phyloP scores from a whole-genome alignment of 495 filamentous ascomycete genomes.

The Penicillium crystallinum region DNA sequence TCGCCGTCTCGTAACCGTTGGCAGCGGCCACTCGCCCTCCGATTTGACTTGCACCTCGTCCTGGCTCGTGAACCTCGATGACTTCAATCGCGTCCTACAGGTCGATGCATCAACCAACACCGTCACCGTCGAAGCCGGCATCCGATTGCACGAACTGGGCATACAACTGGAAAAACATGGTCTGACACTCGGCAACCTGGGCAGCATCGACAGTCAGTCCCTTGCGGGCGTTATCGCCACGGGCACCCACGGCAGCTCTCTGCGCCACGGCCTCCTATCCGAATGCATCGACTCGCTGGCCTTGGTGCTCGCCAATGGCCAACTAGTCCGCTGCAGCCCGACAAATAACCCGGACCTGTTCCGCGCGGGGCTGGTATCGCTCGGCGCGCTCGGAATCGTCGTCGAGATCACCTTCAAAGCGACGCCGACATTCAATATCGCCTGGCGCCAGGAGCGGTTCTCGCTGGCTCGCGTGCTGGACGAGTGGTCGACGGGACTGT shows the following conservation, averaged over 20 bases:
- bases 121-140: slow-evolving; percentile 79
- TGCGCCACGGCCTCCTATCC: slow-evolving; percentile 77
- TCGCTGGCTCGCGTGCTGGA: slow-evolving; percentile 59
- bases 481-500: slow-evolving; percentile 69
- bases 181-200: slow-evolving; percentile 79
- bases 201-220: slow-evolving; percentile 91
- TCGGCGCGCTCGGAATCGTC: slow-evolving; percentile 88
- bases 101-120: slow-evolving; percentile 58
- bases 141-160: slow-evolving; percentile 68
- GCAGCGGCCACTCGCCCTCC: slow-evolving; percentile 86
- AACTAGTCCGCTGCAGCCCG: slow-evolving; percentile 65
- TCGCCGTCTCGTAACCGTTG: slow-evolving; percentile 72
- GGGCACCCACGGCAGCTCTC: slow-evolving; percentile 84
- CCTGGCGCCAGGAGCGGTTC: slow-evolving; percentile 79
- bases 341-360: slow-evolving; percentile 72
- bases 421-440: slow-evolving; percentile 67
- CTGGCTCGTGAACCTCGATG: slow-evolving; percentile 92
- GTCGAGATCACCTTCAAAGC: slow-evolving; percentile 82
- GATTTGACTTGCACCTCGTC: slow-evolving; percentile 89
- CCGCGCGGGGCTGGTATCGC: slow-evolving; percentile 76
- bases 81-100: slow-evolving; percentile 64
- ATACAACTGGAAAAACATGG: slow-evolving; percentile 63
- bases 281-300: slow-evolving; percentile 66
- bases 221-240: slow-evolving; percentile 91
- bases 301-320: slow-evolving; percentile 79